Base-by-base conservation (phyloP, 441 rosid genomes). In the Adansonia rubrostipa region DNA sequence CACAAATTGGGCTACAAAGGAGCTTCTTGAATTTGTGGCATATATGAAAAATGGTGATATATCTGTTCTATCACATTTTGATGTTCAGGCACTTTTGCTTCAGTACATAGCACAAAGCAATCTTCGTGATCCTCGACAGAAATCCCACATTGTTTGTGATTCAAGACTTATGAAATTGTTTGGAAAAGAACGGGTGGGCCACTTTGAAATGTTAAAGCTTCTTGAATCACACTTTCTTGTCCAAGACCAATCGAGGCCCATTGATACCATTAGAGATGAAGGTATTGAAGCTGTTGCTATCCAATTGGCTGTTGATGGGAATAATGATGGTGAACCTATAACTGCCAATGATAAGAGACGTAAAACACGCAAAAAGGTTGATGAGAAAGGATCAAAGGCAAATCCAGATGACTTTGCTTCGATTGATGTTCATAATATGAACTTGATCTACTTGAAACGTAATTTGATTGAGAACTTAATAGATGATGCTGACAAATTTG, bases 131-230 rank as follows among this genome's bases (percentile, higher is more conserved):
- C 92, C 96, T 82, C 63, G 11, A 63, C 86, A 85, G 81, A 86
- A 84, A 77, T 79, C 86, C 71, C 90, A 89, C 74, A 87, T 96
- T 78, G 42, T 79, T 66, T 96, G 98, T 80, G 99, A 96, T 67
- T 10, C 89, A 28, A 90, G 79, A 90, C 99, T 96, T 71, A 50
- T 75, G 74, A 89, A 80, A 76, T 88, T 96, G 80, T 94, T 96
- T 73, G 84, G 95, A 22, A 91, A 84, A 83, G 86, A 80, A 68
- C 85, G 83, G 80, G 87, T 94, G 78, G 95, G 88, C 40, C 97
- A 89, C 80, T 64, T 90, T 84, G 97, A 96, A 85, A 94, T 96
- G 98, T 87, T 89, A 79, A 91, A 90, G 91, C 95, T 96, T 87
- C 91, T 96, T 71, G 97, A 91, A 69, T 82, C 83, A 76, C 99